Percentiles rank a stretch among this genome's conserved stretches.
Evolutionary conservation across 2,329 filamentous ascomycete genomes (phyloP).

Genomic region (Celoporthe dispersa): DNA sequence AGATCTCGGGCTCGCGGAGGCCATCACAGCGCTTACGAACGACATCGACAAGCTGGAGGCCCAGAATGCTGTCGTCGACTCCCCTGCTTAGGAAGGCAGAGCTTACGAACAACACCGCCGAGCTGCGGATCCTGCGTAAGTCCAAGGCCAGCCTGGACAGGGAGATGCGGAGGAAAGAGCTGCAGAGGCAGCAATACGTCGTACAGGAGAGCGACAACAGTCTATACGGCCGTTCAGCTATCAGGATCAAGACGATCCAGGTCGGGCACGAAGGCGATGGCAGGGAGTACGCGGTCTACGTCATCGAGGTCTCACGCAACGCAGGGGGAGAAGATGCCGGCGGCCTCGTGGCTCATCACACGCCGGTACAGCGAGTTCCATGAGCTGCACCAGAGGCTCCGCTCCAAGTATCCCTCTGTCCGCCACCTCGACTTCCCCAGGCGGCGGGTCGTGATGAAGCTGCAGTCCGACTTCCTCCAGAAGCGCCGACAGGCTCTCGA

Average conservation of each 20-base stretch:
- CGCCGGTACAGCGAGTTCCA: conserved; percentile 96
- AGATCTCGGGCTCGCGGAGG: conserved; percentile 90
- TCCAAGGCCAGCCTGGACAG: conserved; percentile 91
- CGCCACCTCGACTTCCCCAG: conserved; percentile 90
- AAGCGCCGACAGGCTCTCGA: conserved; percentile 85
- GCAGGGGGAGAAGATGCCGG: conserved; percentile 95
- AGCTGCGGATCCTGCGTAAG: conserved; percentile 88
- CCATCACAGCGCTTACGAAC: conserved; percentile 82
- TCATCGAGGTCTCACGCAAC: conserved; percentile 87
- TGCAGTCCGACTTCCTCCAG: conserved; percentile 93
- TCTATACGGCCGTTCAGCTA: conserved; percentile 86
- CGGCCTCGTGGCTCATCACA: conserved; percentile 93
- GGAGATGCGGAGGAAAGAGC: conserved; percentile 90
- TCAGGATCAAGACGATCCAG: conserved; percentile 91
- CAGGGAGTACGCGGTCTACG: conserved; percentile 90
- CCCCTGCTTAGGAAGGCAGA: conserved; percentile 92
- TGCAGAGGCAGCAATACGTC: conserved; percentile 95
- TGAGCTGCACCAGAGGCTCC: conserved; percentile 87
- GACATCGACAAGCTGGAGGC: conserved; percentile 88
- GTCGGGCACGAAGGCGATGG: conserved; percentile 91
- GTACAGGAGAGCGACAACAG: conserved; percentile 98
- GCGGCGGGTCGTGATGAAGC: conserved; percentile 90
- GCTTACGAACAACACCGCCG: conserved; percentile 93
- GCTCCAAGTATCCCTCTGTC: conserved; percentile 84
- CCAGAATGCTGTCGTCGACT: conserved; percentile 90